Base-by-base conservation (phyloP, 441 rosid genomes). In the Omphalea diandra region DNA sequence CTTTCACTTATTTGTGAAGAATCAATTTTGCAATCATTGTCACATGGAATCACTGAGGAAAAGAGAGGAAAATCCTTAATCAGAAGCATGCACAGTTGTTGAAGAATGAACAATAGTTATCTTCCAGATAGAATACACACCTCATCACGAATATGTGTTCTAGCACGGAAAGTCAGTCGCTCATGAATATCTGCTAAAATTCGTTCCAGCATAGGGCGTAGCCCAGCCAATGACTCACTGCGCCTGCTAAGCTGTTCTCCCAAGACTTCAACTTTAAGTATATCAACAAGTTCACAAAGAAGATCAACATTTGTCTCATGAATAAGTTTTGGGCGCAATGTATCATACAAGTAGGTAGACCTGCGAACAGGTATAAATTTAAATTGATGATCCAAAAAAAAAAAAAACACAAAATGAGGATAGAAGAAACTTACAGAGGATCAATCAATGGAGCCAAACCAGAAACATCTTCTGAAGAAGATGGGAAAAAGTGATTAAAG, bases 111-210 rank as follows among this genome's bases (percentile, higher is more conserved):
- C 50, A 26, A n/a, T n/a, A 32, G 14, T 70, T 33, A 72, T 54
- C 65, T 65, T 55, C 38, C 24, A 59, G n/a, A 6, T 0, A 36
- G 41, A 26, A 72, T 66, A 66, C 74, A 20, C 59, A 93, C 99
- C 96, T 95, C 99, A 74, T 93, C 98, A 72, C 94, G 86, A 63
- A 95, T 90, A 82, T 95, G 82, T 20, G 98, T 93, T 78, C 99
- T 87, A 79, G 97, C 96, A 81, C 96, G 96, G 77, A 95, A 95
- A 64, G 99, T 93, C 78, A 95, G 76, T 70, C 99, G 88, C 79
- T 89, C 99, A 2, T 90, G 93, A 75, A 93, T 86, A 75, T 95
- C 97, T 15, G 89, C 99, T 69, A 95, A 83, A 69, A 95, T 92
- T 88, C 99, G 88, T 82, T 90, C 88, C 65, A 95, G 62, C 53